Percentiles rank a stretch among this genome's conserved stretches.
These are phyloP conservation scores for Pleurotus cornucopiae DNA, from an alignment of 768 basidiomycete species.

Conservation along the genomic window DNA sequence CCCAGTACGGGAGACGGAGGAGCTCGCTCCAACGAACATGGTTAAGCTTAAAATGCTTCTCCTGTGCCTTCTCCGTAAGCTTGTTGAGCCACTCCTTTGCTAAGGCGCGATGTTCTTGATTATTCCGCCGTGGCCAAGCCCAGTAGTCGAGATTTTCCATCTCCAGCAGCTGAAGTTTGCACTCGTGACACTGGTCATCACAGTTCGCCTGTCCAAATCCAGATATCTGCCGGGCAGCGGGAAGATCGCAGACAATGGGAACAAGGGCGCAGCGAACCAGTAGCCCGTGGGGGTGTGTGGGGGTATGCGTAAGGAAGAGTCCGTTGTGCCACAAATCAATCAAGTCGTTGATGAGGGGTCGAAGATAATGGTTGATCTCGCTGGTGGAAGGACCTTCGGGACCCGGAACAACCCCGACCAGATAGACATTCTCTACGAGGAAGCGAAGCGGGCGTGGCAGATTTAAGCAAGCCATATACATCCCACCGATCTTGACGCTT, in stretches of 20 bases:
- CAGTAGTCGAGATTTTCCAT: constrained; percentile 14
- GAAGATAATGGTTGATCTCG: too few relatives aligned
- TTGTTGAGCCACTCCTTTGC: constrained; percentile 17
- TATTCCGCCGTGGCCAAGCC: constrained; percentile 12
- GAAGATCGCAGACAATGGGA: constrained; percentile 29
- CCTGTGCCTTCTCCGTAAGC: background rate
- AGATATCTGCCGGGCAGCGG: constrained; percentile 24
- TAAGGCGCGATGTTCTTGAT: constrained; percentile 9
- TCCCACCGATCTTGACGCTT: too few relatives aligned
- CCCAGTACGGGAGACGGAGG: constrained; percentile 28
- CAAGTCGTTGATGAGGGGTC: too few relatives aligned
- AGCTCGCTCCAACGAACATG: constrained; percentile 26
- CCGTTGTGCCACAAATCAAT: background rate
- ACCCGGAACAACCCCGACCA: too few relatives aligned
- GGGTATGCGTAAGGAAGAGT: background rate
- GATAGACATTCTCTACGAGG: too few relatives aligned
- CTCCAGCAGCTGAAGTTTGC: constrained; percentile 9
- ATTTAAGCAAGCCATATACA: too few relatives aligned
- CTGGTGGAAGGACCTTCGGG: too few relatives aligned
- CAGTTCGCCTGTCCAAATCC: constrained; percentile 18
- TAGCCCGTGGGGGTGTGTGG: background rate
- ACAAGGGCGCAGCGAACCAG: background rate
- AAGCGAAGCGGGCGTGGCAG: too few relatives aligned
- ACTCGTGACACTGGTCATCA: constrained; percentile 18
- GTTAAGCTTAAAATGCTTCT: constrained; percentile 11